Base-by-base conservation (phyloP, 768 basidiomycete species). In the Lactifluus volemus region DNA sequence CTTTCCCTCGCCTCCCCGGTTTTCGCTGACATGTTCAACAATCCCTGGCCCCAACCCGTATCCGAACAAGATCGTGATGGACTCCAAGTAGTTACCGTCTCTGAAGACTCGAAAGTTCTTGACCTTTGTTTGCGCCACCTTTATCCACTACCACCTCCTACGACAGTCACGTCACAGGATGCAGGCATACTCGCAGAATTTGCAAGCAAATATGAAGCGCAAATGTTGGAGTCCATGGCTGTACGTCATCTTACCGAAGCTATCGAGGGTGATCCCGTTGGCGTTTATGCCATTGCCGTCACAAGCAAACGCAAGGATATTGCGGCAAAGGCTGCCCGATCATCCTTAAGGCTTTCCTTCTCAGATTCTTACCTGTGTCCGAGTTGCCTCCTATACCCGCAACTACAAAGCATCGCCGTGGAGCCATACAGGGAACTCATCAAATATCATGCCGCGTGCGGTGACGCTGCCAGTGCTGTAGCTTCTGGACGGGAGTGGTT, bases 121-220 rank as follows among this genome's bases (percentile, higher is more conserved):
- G 58, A 65, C 12, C 1, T 53, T 3, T 30, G 44, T 12, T 49
- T 65, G 17, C 61, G 64, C 54, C 58, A 58, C 14, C 47, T 53
- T 36, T 65, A 65, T 32, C 57, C 61, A 0, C 15, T 55, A 4
- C 47, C 17, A 17, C 15, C 45, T 0, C 62, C 62, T 5, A 17
- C 9, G 1, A 11, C 29, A n/a, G 25, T 25, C 25, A 25, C 12
- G 21, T 49, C 60, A 12, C 6, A 30, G 9, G 54, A 29, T 14
- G 59, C 51, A 17, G 25, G 34, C n/a, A 15, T 34, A 50, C 54
- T 65, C 30, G 34, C 55, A 2, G 50, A 63, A n/a, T 64, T 60
- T 34, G 29, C 54, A 3, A 53, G 49, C 53, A 65, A 65, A 55
- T 65, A 65, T 38, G 57, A 50, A 11, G 55, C 63, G 17, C 39